Evolutionary conservation across 2,329 filamentous ascomycete species (phyloP).

Genomic region (Trichoderma atroviride): DNA sequence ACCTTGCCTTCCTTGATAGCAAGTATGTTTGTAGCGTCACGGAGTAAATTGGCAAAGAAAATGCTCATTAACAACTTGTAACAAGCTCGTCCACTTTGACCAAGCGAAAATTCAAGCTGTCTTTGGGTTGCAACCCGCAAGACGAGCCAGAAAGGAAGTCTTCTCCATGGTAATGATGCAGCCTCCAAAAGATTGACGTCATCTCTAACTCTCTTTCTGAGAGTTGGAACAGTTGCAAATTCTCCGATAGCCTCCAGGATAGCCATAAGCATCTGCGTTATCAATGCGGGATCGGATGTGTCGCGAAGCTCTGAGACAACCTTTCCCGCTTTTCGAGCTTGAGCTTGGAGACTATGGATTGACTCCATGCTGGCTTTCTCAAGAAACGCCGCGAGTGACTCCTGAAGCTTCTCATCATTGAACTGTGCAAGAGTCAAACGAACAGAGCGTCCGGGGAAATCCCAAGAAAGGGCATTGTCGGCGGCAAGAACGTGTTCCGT

Average conservation of each 20-base stretch:
- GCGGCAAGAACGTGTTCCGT: constrained; percentile 57
- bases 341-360: constrained; percentile 56
- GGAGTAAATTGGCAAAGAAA: neutral
- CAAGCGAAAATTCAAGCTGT: constrained; percentile 38
- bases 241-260: constrained; percentile 18
- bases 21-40: constrained; percentile 41
- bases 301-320: constrained; percentile 56
- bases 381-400: constrained; percentile 54
- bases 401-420: constrained; percentile 45
- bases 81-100: neutral
- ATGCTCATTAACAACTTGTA: constrained; percentile 25
- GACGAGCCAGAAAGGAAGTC: constrained; percentile 24
- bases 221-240: constrained; percentile 38
- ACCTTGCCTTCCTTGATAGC: neutral
- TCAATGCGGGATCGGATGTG: constrained; percentile 4
- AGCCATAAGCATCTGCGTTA: constrained; percentile 22
- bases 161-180: constrained; percentile 8
- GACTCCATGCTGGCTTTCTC: constrained; percentile 58
- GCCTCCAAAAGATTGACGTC: constrained; percentile 33
- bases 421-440: constrained; percentile 44
- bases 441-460: constrained; percentile 61
- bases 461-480: constrained; percentile 55
- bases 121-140: constrained; percentile 26
- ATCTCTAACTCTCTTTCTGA: constrained; percentile 64
- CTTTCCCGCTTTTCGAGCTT: constrained; percentile 53